phyloP scores from a whole-genome alignment of 2,329 filamentous ascomycete genomes.

The Alternaria rosae region DNA sequence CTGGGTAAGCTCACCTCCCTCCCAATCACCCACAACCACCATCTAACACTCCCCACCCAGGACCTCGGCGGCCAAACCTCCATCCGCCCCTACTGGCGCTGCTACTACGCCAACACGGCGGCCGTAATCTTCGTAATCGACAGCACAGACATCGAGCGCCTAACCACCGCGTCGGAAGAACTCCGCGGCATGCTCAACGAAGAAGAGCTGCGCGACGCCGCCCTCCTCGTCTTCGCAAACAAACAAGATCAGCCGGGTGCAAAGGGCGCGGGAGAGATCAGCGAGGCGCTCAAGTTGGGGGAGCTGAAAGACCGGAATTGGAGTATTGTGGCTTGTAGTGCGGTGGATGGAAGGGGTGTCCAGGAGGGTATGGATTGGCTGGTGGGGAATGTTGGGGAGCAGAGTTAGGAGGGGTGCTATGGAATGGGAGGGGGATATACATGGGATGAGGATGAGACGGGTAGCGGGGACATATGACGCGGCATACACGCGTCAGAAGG shows the following conservation, averaged over 20 bases:
- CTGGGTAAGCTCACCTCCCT: conserved; percentile 71
- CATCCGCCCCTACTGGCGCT: conserved; percentile 98
- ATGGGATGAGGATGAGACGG: conserved; percentile 2
- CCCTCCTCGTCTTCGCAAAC: conserved; percentile 94
- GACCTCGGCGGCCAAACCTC: conserved; percentile 98
- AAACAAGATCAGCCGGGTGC: conserved; percentile 98
- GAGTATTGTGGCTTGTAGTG: conserved; percentile 98
- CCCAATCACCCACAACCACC: background rate
- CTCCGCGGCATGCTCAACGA: conserved; percentile 95
- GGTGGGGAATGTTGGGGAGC: conserved; percentile 66
- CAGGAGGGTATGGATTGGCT: conserved; percentile 99
- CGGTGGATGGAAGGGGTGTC: conserved; percentile 92
- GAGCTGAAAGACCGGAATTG: conserved; percentile 96
- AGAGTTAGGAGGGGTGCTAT: conserved; percentile 5
- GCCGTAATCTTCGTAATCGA: conserved; percentile 99
- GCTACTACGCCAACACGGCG: conserved; percentile 98
- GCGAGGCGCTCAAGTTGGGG: conserved; percentile 86
- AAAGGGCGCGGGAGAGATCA: conserved; percentile 95
- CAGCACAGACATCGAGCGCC: conserved; percentile 93
- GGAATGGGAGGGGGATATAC: too few relatives aligned
- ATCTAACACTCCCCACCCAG: conserved; percentile 50
- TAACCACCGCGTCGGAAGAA: conserved; percentile 92
- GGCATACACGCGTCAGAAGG: conserved; percentile 9
- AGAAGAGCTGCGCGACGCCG: conserved; percentile 92
- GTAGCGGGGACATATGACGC: conserved; percentile 8